Evolutionary conservation across 345 rosid species (phyloP).

Genomic region (Aquilaria sinensis): DNA sequence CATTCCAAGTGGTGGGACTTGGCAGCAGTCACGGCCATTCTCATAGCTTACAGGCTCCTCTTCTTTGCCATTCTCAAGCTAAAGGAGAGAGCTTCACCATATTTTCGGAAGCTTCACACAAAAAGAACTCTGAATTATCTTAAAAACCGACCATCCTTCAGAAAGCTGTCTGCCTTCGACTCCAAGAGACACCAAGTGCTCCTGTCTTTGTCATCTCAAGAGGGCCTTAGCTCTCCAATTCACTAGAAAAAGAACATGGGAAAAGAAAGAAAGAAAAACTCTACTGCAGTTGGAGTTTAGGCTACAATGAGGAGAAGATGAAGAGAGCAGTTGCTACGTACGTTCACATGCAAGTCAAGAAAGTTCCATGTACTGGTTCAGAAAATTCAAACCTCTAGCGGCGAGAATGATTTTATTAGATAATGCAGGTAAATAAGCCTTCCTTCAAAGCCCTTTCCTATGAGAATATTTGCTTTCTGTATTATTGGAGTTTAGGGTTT

Average conservation of each 20-base stretch:
- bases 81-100: conserved; percentile 56
- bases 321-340: too few species aligned
- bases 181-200: conserved; percentile 48
- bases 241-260: conserved; percentile 14
- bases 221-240: conserved; percentile 54
- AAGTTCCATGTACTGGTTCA: too few species aligned
- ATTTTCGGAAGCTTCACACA: conserved; percentile 35
- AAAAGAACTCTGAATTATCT: conserved; percentile 48
- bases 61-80: conserved; percentile 61
- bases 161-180: conserved; percentile 33
- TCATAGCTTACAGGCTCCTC: conserved; percentile 40
- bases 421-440: too few species aligned
- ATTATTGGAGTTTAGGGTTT: too few species aligned
- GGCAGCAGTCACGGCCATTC: conserved; percentile 34
- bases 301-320: too few species aligned
- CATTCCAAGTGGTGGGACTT: conserved; percentile 76
- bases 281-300: too few species aligned
- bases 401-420: too few species aligned
- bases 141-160: conserved; percentile 58
- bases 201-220: conserved; percentile 58
- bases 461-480: too few species aligned
- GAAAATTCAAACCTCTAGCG: too few species aligned
- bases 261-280: neutral
- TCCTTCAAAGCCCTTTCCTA: too few species aligned
- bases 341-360: too few species aligned